These are phyloP conservation scores for Pneumocystis oryctolagi DNA, from an alignment of 1,139 yeast species.

Conservation along the genomic window DNA sequence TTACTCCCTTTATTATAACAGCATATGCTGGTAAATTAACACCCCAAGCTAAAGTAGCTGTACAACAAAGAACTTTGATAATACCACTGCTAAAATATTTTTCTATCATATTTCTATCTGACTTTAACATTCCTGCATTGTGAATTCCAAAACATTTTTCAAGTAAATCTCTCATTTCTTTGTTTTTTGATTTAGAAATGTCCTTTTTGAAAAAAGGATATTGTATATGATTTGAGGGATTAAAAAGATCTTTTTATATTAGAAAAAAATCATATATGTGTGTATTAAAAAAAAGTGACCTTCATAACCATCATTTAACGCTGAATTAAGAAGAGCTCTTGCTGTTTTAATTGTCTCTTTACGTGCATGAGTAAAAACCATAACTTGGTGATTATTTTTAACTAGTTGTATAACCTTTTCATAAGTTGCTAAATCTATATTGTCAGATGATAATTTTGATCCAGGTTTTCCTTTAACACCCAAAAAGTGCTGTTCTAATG, in stretches of 20 bases:
- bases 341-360: conserved; percentile 84
- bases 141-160: conserved; percentile 80
- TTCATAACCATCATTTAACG: conserved; percentile 41
- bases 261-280: background rate
- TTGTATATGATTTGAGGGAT: conserved; percentile 37
- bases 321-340: conserved; percentile 52
- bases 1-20: conserved; percentile 70
- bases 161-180: conserved; percentile 69
- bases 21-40: conserved; percentile 97
- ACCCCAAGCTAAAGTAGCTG: conserved; percentile 99
- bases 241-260: conserved; percentile 33
- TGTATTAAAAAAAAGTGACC: conserved; percentile 4
- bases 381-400: conserved; percentile 66
- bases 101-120: conserved; percentile 82
- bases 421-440: conserved; percentile 61
- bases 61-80: conserved; percentile 80
- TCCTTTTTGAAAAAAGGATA: conserved; percentile 45
- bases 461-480: conserved; percentile 85
- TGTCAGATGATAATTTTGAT: conserved; percentile 54
- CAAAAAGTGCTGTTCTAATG: conserved; percentile 69
- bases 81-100: conserved; percentile 76
- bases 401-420: conserved; percentile 59
- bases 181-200: conserved; percentile 56
- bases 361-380: conserved; percentile 93
- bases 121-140: conserved; percentile 92